These are phyloP conservation scores for Solanum chmielewskii DNA, from an alignment of 257 asterid species.

Conservation along the genomic window DNA sequence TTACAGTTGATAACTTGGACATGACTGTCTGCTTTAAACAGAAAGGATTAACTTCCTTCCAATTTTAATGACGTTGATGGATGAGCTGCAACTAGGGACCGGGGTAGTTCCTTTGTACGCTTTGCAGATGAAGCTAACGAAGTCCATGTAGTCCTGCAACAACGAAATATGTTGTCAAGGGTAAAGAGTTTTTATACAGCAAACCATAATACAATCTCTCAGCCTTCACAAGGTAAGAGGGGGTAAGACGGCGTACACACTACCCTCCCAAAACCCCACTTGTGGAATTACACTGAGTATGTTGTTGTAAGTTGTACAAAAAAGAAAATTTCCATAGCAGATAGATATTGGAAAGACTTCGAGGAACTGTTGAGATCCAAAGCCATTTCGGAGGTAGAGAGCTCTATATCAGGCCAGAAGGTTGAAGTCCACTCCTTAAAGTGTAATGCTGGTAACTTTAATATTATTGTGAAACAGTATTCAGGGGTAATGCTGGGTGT, in stretches of 20 bases:
- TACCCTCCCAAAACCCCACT: background rate
- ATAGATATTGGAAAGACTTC: background rate
- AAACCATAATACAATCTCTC: background rate
- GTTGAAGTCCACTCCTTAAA: background rate
- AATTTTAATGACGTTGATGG: background rate
- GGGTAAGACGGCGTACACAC: background rate
- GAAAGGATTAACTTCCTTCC: conserved; percentile 3
- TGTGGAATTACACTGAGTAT: background rate
- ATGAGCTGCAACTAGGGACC: conserved; percentile 15
- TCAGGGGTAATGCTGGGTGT: background rate
- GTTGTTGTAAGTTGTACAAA: background rate
- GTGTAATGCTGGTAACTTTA: background rate
- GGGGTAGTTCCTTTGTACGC: conserved; percentile 22
- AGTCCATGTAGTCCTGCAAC: conserved; percentile 24
- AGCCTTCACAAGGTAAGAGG: background rate
- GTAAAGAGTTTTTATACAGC: too few species aligned
- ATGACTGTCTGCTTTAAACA: conserved; percentile 3
- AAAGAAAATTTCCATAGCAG: background rate
- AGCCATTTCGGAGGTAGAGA: background rate
- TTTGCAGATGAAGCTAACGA: conserved; percentile 23
- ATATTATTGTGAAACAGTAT: background rate
- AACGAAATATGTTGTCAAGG: background rate
- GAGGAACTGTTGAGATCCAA: background rate
- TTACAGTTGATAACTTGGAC: conserved; percentile 2
- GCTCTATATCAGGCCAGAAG: background rate